Evolutionary conservation across 2,329 filamentous ascomycete genomes (phyloP).

Genomic region (Cordyceps tenuipes): DNA sequence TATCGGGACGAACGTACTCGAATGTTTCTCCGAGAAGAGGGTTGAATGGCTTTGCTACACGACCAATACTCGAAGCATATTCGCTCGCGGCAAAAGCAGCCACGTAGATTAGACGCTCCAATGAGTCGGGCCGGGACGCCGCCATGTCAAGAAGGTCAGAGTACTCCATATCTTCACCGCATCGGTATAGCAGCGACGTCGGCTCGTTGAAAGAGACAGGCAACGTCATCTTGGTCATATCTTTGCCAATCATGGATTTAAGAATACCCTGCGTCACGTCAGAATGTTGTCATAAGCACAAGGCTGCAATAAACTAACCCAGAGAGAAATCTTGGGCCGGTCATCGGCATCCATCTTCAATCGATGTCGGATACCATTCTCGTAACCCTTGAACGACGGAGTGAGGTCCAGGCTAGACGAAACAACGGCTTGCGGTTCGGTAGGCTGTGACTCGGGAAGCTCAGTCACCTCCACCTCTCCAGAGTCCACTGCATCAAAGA

Average conservation of each 20-base stretch:
- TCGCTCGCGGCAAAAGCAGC: constrained; percentile 93
- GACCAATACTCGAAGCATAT: constrained; percentile 92
- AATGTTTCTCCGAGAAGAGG: constrained; percentile 93
- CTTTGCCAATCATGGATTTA: constrained; percentile 99
- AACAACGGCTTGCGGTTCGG: constrained; percentile 21
- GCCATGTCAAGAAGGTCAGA: constrained; percentile 85
- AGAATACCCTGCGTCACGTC: constrained; percentile 63
- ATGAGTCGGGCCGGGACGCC: constrained; percentile 74
- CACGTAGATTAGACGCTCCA: constrained; percentile 88
- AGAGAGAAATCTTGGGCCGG: constrained; percentile 86
- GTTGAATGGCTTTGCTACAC: constrained; percentile 97
- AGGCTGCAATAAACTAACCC: constrained; percentile 53
- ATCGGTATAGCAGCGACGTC: constrained; percentile 87
- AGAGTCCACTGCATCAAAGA: constrained; percentile 93
- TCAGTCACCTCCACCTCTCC: constrained; percentile 78
- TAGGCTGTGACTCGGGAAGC: constrained; percentile 34
- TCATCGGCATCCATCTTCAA: constrained; percentile 89
- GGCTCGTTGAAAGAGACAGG: constrained; percentile 98
- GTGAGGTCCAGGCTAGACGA: constrained; percentile 55
- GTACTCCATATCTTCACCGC: constrained; percentile 97
- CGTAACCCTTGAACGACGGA: constrained; percentile 79
- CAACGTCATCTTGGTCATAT: constrained; percentile 99
- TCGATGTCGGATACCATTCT: constrained; percentile 71
- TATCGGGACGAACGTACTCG: constrained; percentile 91
- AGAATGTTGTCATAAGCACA: constrained; percentile 11